Conservation (phyloP, 2,329 filamentous ascomycete genomes). For the Pseudogymnoascus verrucosus region DNA sequence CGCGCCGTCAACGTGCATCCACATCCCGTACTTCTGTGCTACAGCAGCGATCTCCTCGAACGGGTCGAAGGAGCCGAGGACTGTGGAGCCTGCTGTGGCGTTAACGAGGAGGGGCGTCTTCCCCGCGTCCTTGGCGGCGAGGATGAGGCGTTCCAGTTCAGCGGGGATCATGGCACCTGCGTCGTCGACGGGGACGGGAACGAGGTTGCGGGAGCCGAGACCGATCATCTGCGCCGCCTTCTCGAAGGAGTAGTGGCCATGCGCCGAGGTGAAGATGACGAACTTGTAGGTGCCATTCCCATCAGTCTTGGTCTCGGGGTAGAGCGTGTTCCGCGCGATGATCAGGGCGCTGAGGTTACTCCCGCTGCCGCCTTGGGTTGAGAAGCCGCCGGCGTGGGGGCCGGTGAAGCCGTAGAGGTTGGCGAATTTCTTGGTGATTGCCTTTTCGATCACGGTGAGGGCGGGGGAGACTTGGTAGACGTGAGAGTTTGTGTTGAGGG, state of each 20-base stretch:
- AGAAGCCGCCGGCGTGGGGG: conserved; percentile 58
- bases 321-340: conserved; percentile 79
- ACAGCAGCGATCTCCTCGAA: conserved; percentile 62
- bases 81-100: conserved; percentile 89
- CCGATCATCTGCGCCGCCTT: conserved; percentile 91
- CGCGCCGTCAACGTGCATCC: conserved; percentile 87
- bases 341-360: conserved; percentile 82
- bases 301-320: conserved; percentile 63
- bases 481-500: conserved; percentile 80
- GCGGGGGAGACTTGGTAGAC: conserved; percentile 73
- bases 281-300: conserved; percentile 63
- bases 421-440: conserved; percentile 60
- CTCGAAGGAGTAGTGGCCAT: conserved; percentile 91
- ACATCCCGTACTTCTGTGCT: conserved; percentile 65
- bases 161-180: conserved; percentile 62
- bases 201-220: conserved; percentile 67
- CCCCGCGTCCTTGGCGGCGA: conserved; percentile 54
- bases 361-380: conserved; percentile 69
- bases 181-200: conserved; percentile 64
- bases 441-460: conserved; percentile 79
- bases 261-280: conserved; percentile 77
- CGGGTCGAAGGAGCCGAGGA: conserved; percentile 81
- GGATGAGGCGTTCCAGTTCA: conserved; percentile 55
- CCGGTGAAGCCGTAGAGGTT: conserved; percentile 68
- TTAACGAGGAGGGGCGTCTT: conserved; percentile 91